Conservation (phyloP, 2,329 filamentous ascomycete species). For the Capronia coronata region DNA sequence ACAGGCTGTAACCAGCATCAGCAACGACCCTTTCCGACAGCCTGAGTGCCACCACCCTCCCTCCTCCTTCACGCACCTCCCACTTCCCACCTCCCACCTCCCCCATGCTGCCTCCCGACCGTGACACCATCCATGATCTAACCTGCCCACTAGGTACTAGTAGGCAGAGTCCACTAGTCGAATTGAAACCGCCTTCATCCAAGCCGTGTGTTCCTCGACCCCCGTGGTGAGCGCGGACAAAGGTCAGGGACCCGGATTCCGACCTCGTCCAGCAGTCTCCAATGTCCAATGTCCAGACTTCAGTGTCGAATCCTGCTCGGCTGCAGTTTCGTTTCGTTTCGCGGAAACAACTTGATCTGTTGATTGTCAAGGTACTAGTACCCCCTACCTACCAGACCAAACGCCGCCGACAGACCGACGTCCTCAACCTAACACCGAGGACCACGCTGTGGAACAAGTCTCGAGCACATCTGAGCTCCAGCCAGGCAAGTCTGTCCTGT, state of each 20-base stretch:
- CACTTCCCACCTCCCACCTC: not conserved
- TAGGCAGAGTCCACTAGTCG: not conserved
- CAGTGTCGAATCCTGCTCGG: no score
- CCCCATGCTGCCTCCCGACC: not conserved
- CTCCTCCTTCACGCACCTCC: no score
- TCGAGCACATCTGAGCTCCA: not conserved
- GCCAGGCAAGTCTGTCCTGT: not conserved
- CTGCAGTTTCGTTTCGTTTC: no score
- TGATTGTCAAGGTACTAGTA: no score
- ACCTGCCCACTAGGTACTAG: not conserved
- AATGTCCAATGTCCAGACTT: no score
- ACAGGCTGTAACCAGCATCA: not conserved
- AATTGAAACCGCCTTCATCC: not conserved
- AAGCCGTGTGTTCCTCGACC: not conserved
- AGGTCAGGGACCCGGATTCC: not conserved
- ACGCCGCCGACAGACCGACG: not conserved
- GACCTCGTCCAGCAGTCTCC: not conserved
- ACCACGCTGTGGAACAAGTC: not conserved
- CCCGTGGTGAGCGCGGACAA: not conserved
- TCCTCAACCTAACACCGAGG: not conserved
- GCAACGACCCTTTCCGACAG: not conserved
- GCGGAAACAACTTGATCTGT: no score
- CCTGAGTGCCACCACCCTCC: no score
- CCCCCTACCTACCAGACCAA: no score
- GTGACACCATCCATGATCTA: not conserved